A percentile compares a stretch with the other conserved stretches of the same genome.
Conservation (phyloP, 106 monocot genomes). For the Dioscorea alata region DNA sequence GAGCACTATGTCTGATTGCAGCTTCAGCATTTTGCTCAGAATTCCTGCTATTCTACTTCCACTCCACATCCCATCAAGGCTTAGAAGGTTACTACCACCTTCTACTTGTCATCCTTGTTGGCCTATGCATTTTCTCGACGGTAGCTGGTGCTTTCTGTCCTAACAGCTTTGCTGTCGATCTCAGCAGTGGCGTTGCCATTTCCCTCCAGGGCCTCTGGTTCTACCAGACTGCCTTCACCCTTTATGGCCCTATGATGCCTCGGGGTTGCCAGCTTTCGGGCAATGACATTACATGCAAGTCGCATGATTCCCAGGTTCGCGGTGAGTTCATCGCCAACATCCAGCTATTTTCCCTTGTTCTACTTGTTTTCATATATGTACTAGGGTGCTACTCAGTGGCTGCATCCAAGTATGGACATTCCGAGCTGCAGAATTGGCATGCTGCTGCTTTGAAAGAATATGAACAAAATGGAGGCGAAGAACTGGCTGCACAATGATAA, state of each 20-base stretch:
- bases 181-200: conserved; percentile 43
- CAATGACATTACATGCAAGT: conserved; percentile 37
- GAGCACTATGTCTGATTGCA: conserved; percentile 61
- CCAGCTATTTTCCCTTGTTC: conserved; percentile 70
- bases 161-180: conserved; percentile 53
- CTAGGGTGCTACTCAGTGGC: conserved; percentile 44
- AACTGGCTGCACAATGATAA: not conserved
- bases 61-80: conserved; percentile 85
- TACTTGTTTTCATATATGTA: conserved; percentile 35
- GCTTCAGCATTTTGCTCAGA: conserved; percentile 77
- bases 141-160: conserved; percentile 58
- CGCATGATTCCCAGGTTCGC: conserved; percentile 36
- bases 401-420: conserved; percentile 35
- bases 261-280: conserved; percentile 60
- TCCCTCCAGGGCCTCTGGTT: conserved; percentile 99
- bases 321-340: conserved; percentile 76
- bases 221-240: conserved; percentile 97
- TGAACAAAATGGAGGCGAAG: not conserved
- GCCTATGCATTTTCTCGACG: conserved; percentile 54
- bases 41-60: conserved; percentile 89
- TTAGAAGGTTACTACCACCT: conserved; percentile 95
- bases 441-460: conserved; percentile 3
- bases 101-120: conserved; percentile 76
- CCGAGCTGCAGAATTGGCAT: conserved; percentile 24
- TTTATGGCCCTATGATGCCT: conserved; percentile 96